Base-by-base conservation (phyloP, 2,329 filamentous ascomycete species). In the Pseudopyricularia cyperi region DNA sequence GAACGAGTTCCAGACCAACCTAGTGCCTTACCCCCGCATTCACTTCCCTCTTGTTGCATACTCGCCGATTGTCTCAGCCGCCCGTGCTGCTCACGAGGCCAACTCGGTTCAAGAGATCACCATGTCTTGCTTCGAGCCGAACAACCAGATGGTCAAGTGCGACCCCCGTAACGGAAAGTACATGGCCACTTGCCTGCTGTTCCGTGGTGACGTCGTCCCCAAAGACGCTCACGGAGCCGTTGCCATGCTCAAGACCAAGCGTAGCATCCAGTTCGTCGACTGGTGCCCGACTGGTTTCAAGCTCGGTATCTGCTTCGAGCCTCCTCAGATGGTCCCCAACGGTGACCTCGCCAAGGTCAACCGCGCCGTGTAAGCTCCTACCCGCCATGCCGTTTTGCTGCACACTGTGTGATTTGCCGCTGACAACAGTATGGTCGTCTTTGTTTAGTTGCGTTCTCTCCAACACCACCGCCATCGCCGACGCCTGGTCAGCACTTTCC, bases 11-110 rank as follows among this genome's bases (percentile, higher is more conserved):
- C 83, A 86, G 75, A 86, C 82, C 66, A 86, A 86, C 72, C 65
- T 87, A 69, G 83, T 86, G 51, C 82, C 82, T 26, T 86, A 83
- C 67, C 82, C 82, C 34, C 81, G 82, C 66, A 86, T 87, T 58
- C 82, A 86, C 73, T 87, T 85, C 68, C 83, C 83, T 51, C 70
- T 86, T 47, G 84, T 86, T 71, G 83, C 79, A 71, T 86, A 86
- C 63, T 81, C 83, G 11, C 82, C 82, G 32, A 82, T 87, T 59
- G 75, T 86, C 57, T 85, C 82, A 22, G 80, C 81, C 54, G 75
- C 78, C 72, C 87, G 87, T 78, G 88, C 85, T 68, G 79, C 82
- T 48, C 87, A 93, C 65, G 87, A 93, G 74, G 88, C 85, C 74
- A 90, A 90, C 80, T 89, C 88, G 75, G 83, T 89, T 52, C 77